Base-by-base conservation (phyloP, 306 rosid species). In the Cicer judaicum region DNA sequence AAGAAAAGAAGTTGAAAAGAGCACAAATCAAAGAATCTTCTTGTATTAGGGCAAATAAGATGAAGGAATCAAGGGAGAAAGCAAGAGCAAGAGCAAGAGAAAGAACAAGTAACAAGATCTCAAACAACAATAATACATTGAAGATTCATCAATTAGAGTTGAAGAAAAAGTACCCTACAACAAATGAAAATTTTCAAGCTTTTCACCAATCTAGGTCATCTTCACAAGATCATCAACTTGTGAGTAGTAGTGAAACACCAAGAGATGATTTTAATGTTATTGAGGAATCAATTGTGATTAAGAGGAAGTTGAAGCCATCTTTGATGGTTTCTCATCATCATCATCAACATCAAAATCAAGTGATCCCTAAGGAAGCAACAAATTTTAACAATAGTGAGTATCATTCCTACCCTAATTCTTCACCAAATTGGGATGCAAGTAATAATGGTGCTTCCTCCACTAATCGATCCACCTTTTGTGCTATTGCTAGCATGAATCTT, bases 1-100 rank as follows among this genome's bases (percentile, higher is more conserved):
- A 77, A 19, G 82, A 78, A 21, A 68, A 49, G 56, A 69, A 72
- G 67, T 2, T 73, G 82, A 87, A 73, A 57, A 82, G 69, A 77
- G 10, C 52, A 57, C 77, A 61, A 47, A 71, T 52, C 60, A 79
- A 82, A 64, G 79, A 77, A 14, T 68, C 77, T 5, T 54, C 54
- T 38, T 29, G 48, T 42, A 74, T 29, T 47, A 55, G 72, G 12
- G 79, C 86, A 62, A 84, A 24, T 46, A 66, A 81, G 56, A 71
- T 81, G 75, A 91, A 86, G 68, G 91, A 85, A 69, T 84, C 89
- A 70, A 84, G 98, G 83, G 92, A 80, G 15, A 93, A 84, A 74
- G 97, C 98, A 15, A 88, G 97, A 29, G 98, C 90, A 10, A 89
- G 95, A 74, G 98, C 98, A 15, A 89, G 96, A 61, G 96, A 88